These are phyloP conservation scores for Fragaria iinumae DNA, from an alignment of 306 rosid genomes.

Conservation along the genomic window DNA sequence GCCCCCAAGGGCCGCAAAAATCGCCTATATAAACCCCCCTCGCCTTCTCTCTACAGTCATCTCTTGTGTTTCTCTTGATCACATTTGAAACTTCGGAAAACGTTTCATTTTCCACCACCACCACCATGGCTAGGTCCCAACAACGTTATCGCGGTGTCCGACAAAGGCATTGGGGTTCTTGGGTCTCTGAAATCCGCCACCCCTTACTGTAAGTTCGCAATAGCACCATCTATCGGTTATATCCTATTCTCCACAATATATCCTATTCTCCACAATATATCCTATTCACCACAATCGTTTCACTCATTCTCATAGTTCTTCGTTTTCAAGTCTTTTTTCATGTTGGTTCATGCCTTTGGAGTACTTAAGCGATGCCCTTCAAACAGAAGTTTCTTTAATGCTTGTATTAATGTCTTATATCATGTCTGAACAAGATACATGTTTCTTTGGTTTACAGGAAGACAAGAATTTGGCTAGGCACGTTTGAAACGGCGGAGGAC, in stretches of 20 bases:
- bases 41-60: not conserved
- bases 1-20: conserved; percentile 17
- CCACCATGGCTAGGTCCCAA: conserved; percentile 62
- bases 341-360: not conserved
- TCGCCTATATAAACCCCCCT: conserved; percentile 7
- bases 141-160: conserved; percentile 75
- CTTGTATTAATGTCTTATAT: not conserved
- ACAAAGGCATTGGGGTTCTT: conserved; percentile 84
- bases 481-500: conserved; percentile 78
- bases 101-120: not conserved
- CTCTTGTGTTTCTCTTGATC: not conserved
- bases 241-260: not conserved
- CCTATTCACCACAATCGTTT: not conserved
- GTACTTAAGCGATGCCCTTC: not conserved
- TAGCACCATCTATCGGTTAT: not conserved
- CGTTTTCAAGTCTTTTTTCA: too few relatives aligned
- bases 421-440: not conserved
- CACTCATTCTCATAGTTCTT: too few relatives aligned
- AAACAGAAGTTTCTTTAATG: not conserved
- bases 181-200: conserved; percentile 85
- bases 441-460: conserved; percentile 36
- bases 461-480: conserved; percentile 82
- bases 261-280: not conserved
- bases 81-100: not conserved
- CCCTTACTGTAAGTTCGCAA: conserved; percentile 27